Conservation (phyloP, 495 filamentous ascomycete genomes). For the Aspergillus indologenus region DNA sequence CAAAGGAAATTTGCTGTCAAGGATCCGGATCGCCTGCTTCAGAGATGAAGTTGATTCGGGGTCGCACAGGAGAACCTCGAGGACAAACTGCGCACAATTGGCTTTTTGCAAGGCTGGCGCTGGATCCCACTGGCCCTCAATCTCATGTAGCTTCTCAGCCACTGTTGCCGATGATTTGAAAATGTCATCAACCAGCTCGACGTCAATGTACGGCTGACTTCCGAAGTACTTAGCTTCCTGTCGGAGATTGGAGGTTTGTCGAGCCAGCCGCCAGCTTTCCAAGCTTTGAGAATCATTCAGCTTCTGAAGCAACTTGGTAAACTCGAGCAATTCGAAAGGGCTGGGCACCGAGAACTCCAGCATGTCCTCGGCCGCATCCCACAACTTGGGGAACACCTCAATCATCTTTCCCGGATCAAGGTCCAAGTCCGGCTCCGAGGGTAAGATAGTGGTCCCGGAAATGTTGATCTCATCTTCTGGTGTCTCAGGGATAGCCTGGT, state of each 20-base stretch:
- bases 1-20: slow-evolving; percentile 33
- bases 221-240: slow-evolving; percentile 27
- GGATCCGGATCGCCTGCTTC: slow-evolving; percentile 23
- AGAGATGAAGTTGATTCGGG: slow-evolving; percentile 14
- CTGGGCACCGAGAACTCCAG: slow-evolving; percentile 29
- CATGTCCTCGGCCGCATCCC: slow-evolving; percentile 24
- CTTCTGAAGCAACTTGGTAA: slow-evolving; percentile 25
- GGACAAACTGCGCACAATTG: slow-evolving; percentile 40
- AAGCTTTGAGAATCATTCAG: slow-evolving; percentile 28
- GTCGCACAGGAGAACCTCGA: slow-evolving; percentile 29
- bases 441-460: slow-evolving; percentile 40
- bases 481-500: slow-evolving; percentile 24
- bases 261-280: slow-evolving; percentile 27
- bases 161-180: slow-evolving; percentile 19
- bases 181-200: slow-evolving; percentile 12
- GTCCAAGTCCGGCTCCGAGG: slow-evolving; percentile 26
- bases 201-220: slow-evolving; percentile 29
- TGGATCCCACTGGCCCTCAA: slow-evolving; percentile 23
- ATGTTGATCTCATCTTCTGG: slow-evolving; percentile 38
- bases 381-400: slow-evolving; percentile 35
- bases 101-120: slow-evolving; percentile 31
- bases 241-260: slow-evolving; percentile 18
- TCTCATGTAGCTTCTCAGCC: slow-evolving; percentile 8
- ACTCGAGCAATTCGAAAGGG: slow-evolving; percentile 19
- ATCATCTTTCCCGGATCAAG: slow-evolving; percentile 30